Base-by-base conservation (phyloP, 495 filamentous ascomycete species). In the Penicillium lividum region DNA sequence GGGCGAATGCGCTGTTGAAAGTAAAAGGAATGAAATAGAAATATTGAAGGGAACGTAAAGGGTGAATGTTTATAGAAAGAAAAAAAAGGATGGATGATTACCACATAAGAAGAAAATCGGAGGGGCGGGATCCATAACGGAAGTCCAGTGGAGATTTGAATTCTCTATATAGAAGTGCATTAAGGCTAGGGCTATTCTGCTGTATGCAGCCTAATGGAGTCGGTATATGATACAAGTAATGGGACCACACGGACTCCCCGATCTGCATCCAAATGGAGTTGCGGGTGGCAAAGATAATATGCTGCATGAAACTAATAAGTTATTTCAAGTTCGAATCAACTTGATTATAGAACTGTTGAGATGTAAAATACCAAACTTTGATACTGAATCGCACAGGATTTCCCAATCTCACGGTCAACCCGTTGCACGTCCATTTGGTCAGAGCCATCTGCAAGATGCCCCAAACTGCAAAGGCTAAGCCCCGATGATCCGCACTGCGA, bases 61-160 rank as follows among this genome's bases (percentile, higher is more conserved):
- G 36, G 36, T 59, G 50, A 48, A 22, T 22, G 22, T 22, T 47
- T 33, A 53, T 53, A 59, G 34, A 49, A 31, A 42, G 43, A 49
- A 13, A 42, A 59, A 36, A 50, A 52, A 57, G 43, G 52, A 49
- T 22, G 59, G 53, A 52, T 18, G 61, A 64, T 54, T 9, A 48
- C 51, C 31, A n/a, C 36, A 46, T 29, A 65, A 22, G 59, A 65
- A 52, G 60, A 60, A 25, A 56, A 49, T 56, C 53, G 54, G 50
- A 47, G 43, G 44, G 50, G 48, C 42, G 78, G 79, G 73, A 77
- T 81, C 80, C 82, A 79, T 75, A 76, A 75, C 71, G 76, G 82
- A 82, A 76, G 84, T 57, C 40, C 40, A 36, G 45, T 56, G 54
- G 54, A 46, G 53, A 55, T 31, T 46, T 55, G 29, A 33, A 45